phyloP scores from a whole-genome alignment of 23 red algal genomes.

The Gracilariopsis chorda region DNA sequence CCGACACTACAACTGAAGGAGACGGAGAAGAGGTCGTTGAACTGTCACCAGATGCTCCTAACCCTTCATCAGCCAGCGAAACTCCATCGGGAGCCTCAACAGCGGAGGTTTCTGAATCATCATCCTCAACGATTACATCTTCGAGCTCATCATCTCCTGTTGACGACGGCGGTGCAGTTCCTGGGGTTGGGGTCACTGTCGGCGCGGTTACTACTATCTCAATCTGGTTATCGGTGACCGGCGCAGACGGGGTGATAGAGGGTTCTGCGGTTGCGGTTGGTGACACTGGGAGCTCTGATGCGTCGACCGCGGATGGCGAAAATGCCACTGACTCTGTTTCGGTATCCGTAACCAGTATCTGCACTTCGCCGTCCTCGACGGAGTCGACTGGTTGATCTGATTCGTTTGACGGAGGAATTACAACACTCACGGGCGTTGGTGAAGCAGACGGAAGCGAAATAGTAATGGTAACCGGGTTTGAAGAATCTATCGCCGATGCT shows the following conservation, averaged over 20 bases:
- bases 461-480: no score
- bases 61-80: background rate
- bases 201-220: background rate
- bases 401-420: background rate
- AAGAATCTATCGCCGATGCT: no score
- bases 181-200: background rate
- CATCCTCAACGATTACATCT: background rate
- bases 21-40: background rate
- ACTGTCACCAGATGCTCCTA: background rate
- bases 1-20: background rate
- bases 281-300: background rate
- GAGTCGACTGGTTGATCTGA: background rate
- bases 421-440: conserved; percentile 1
- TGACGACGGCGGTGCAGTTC: background rate
- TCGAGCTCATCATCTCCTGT: background rate
- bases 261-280: background rate
- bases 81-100: conserved; percentile 2
- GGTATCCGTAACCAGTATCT: background rate
- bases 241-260: background rate
- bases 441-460: background rate
- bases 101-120: background rate
- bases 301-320: background rate
- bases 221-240: conserved; percentile 2
- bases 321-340: background rate
- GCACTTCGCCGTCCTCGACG: background rate